Percentiles rank a stretch among this genome's conserved stretches.
Evolutionary conservation across 192 early-diverging fungal species (phyloP).

Genomic region (Phycomyces nitens): DNA sequence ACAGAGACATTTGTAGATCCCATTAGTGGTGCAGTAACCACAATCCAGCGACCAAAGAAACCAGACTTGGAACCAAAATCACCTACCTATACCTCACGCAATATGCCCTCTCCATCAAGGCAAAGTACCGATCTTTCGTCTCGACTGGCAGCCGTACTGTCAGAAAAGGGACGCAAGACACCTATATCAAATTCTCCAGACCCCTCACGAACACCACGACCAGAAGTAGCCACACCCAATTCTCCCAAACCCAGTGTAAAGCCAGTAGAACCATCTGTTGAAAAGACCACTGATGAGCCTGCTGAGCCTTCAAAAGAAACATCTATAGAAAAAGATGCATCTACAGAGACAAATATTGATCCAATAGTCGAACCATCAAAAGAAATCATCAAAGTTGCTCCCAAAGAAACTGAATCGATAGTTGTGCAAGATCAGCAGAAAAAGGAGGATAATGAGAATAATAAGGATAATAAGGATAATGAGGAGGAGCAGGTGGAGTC

Average conservation of each 20-base stretch:
- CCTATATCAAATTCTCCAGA: constrained; percentile 13
- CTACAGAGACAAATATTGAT: neutral
- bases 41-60: constrained; percentile 26
- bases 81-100: constrained; percentile 21
- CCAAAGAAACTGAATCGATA: neutral
- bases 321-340: too few species aligned
- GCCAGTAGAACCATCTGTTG: too few species aligned
- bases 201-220: constrained; percentile 18
- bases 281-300: neutral
- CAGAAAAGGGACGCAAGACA: neutral
- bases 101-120: constrained; percentile 16
- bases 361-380: neutral
- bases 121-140: neutral
- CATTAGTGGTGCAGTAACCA: constrained; percentile 48
- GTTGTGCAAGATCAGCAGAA: neutral
- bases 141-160: neutral
- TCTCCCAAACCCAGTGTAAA: constrained; percentile 3
- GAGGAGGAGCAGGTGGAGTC: neutral
- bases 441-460: neutral
- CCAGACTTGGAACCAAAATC: neutral
- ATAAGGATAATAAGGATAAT: neutral
- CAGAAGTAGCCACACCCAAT: too few species aligned
- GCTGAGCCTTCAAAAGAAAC: neutral
- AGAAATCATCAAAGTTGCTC: neutral
- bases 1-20: constrained; percentile 46